Conservation (phyloP, 2,329 filamentous ascomycete species). For the Penicillium sp. region DNA sequence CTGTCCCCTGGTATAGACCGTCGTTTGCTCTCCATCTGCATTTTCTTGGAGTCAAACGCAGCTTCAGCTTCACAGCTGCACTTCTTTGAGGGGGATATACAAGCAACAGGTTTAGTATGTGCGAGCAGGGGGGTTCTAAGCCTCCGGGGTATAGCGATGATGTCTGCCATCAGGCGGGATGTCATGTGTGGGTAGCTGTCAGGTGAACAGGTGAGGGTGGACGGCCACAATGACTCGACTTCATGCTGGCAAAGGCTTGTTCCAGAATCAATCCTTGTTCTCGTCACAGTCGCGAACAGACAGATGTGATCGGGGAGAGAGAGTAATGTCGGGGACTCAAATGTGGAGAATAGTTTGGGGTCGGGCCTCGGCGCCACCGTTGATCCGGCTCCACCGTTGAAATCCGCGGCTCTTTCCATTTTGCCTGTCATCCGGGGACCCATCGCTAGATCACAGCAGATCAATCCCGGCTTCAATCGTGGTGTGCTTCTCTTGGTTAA, state of each 20-base stretch:
- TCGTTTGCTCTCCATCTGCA: slow-evolving; percentile 17
- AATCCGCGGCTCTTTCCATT: slow-evolving; percentile 5
- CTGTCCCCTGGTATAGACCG: slow-evolving; percentile 7
- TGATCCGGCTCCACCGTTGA: slow-evolving; percentile 5
- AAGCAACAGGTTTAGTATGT: too few species aligned
- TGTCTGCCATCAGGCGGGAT: slow-evolving; percentile 18
- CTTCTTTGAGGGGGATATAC: background rate
- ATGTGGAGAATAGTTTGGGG: background rate
- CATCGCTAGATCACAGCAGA: too few species aligned
- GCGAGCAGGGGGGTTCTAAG: too few species aligned
- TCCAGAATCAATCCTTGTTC: too few species aligned
- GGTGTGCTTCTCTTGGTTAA: too few species aligned
- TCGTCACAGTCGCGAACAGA: too few species aligned
- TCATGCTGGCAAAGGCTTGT: background rate
- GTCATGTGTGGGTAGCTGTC: slow-evolving; percentile 20
- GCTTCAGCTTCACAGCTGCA: slow-evolving; percentile 1
- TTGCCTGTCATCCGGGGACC: slow-evolving; percentile 1
- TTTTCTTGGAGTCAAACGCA: background rate
- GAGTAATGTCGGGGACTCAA: background rate
- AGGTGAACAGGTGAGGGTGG: slow-evolving; percentile 13
- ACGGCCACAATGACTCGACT: slow-evolving; percentile 11
- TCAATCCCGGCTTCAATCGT: too few species aligned
- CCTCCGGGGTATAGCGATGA: slow-evolving; percentile 8
- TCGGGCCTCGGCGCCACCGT: slow-evolving; percentile 6
- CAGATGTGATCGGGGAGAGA: too few species aligned